phyloP scores from a whole-genome alignment of 2,329 filamentous ascomycete genomes.

The Apiospora pterosperma region DNA sequence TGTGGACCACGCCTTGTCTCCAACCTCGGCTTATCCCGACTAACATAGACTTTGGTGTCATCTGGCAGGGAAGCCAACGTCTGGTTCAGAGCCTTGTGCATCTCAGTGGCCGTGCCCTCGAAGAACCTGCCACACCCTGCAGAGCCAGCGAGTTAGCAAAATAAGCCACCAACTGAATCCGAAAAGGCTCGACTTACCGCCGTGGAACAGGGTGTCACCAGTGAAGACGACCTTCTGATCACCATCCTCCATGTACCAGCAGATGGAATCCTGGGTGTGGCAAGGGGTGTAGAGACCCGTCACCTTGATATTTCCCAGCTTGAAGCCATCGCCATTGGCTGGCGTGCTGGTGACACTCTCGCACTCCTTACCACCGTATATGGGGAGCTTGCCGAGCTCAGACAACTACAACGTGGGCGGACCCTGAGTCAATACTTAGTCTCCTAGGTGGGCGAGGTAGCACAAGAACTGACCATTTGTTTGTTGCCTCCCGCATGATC shows the following conservation, averaged over 20 bases:
- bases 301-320: conserved; percentile 77
- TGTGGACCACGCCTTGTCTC: background rate
- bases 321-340: conserved; percentile 71
- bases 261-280: conserved; percentile 98
- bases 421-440: background rate
- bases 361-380: conserved; percentile 89
- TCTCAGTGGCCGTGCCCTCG: conserved; percentile 83
- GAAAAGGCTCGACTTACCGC: conserved; percentile 51
- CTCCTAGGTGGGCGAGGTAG: background rate
- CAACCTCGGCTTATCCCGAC: conserved; percentile 25
- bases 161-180: conserved; percentile 3
- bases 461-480: conserved; percentile 58
- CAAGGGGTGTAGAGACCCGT: conserved; percentile 93
- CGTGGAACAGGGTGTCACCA: conserved; percentile 93
- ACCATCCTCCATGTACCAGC: conserved; percentile 85
- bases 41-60: conserved; percentile 86
- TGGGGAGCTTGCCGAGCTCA: conserved; percentile 59
- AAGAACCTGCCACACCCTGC: conserved; percentile 93
- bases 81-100: conserved; percentile 90
- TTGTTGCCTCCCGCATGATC: conserved; percentile 93
- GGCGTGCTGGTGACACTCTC: conserved; percentile 76
- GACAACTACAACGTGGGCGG: conserved; percentile 22
- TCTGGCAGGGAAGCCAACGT: conserved; percentile 77
- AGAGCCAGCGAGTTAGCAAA: background rate
- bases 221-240: conserved; percentile 80